Base-by-base conservation (phyloP, 2,329 filamentous ascomycete genomes). In the Pseudocercospora musae region DNA sequence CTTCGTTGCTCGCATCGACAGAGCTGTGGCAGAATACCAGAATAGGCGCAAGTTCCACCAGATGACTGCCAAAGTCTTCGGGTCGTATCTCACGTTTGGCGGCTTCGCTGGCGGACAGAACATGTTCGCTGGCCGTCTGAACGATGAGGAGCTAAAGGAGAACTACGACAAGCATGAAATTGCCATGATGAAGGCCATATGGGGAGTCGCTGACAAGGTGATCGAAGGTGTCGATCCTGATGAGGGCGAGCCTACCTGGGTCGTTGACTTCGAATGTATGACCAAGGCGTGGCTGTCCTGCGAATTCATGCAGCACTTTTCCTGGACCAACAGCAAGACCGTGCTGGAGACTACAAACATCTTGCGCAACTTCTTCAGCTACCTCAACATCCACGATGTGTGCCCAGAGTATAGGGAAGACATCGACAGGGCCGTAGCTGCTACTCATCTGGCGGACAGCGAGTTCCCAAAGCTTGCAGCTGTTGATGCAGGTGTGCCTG, bases 341-440 rank as follows among this genome's bases (percentile, higher is more conserved):
- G 69, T 92, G 64, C 77, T 83, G n/a, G 76, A 82, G 6, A 87
- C 86, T 2, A 85, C 88, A 20, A 82, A 84, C 33, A 85, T 96
- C 0, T 81, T 97, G 44, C 85, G 86, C 63, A 96, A 95, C 72
- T 98, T 98, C 73, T 85, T 96, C 66, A 90, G 91, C 67, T 99
- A 97, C 68, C 81, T 98, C 0, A 81, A 93, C 9, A 85, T 89
- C 63, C 93, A 98, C 72, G 85, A 90, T 40, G 94, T 96, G 15
- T 96, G 92, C 71, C 89, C 90, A 0, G 95, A 98, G 74, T 90
- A 93, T 72, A 80, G 77, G 0, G 79, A 82, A 0, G 85, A 94
- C 66, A 81, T 98, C 62, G 77, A 84, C 15, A 79, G 82, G 0
- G 92, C 93, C 0, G 80, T 89, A 7, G 74, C 74, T 1, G 74